Evolutionary conservation across 2,329 filamentous ascomycete species (phyloP).

Genomic region (Sporothrix protearum): DNA sequence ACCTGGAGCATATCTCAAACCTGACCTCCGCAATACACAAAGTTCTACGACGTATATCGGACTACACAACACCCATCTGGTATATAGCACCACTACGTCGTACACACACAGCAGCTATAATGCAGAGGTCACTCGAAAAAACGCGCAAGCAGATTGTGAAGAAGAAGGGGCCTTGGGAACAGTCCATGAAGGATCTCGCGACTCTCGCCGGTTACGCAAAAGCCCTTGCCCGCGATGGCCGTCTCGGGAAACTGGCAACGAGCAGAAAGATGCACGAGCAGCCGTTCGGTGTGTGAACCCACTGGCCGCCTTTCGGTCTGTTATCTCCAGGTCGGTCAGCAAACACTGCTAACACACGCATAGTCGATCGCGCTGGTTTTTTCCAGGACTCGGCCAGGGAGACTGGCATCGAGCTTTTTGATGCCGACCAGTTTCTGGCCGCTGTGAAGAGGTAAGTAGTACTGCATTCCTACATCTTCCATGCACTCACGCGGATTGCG

Average conservation of each 20-base stretch:
- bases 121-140: slow-evolving; percentile 77
- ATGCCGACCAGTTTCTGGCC: slow-evolving; percentile 55
- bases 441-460: slow-evolving; percentile 57
- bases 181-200: slow-evolving; percentile 83
- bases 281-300: slow-evolving; percentile 57
- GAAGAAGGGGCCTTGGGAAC: slow-evolving; percentile 70
- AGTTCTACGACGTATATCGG: not conserved
- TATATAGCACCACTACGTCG: not conserved
- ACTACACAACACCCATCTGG: not conserved
- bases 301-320: slow-evolving; percentile 25
- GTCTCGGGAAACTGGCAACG: slow-evolving; percentile 68
- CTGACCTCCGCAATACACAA: not conserved
- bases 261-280: slow-evolving; percentile 70
- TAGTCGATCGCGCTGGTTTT: slow-evolving; percentile 26
- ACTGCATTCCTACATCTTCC: not conserved
- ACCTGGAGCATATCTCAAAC: not conserved
- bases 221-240: slow-evolving; percentile 77
- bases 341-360: not conserved
- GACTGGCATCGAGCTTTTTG: slow-evolving; percentile 49
- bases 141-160: slow-evolving; percentile 86
- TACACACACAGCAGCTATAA: slow-evolving; percentile 38
- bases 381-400: slow-evolving; percentile 58
- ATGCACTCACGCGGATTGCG: not conserved
- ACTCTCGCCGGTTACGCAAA: slow-evolving; percentile 77
- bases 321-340: not conserved